These are phyloP conservation scores for Aureobasidium sp. DNA, from an alignment of 2,329 filamentous ascomycete genomes.

Conservation along the genomic window DNA sequence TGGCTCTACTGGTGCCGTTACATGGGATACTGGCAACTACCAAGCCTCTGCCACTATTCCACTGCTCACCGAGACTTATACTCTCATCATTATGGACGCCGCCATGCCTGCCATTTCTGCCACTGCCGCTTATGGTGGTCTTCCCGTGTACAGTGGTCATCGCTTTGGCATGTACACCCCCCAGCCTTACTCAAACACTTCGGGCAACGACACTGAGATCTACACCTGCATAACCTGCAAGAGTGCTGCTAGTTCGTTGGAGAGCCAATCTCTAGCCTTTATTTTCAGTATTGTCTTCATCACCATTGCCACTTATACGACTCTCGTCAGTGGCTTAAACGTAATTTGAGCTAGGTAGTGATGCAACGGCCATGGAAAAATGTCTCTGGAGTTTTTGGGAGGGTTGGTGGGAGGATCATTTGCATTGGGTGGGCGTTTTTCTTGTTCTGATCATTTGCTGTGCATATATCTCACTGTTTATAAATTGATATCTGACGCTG, in stretches of 20 bases:
- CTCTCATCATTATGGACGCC: slow-evolving; percentile 56
- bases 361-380: neutral
- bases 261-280: slow-evolving; percentile 50
- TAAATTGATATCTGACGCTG: neutral
- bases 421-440: slow-evolving; percentile 7
- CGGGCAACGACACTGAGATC: slow-evolving; percentile 20
- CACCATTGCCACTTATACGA: slow-evolving; percentile 52
- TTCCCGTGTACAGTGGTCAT: slow-evolving; percentile 46
- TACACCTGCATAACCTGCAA: slow-evolving; percentile 50
- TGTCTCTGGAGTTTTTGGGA: neutral
- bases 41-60: slow-evolving; percentile 43
- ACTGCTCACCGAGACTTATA: slow-evolving; percentile 55
- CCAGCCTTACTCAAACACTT: slow-evolving; percentile 44
- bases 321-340: slow-evolving; percentile 33
- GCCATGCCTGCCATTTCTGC: slow-evolving; percentile 44
- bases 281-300: slow-evolving; percentile 49
- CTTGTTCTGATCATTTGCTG: neutral
- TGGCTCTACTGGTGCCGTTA: slow-evolving; percentile 42
- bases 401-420: neutral
- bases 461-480: neutral
- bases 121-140: slow-evolving; percentile 47
- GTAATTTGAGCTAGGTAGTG: neutral
- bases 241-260: slow-evolving; percentile 45
- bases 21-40: slow-evolving; percentile 56
- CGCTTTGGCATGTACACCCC: slow-evolving; percentile 58